phyloP scores from a whole-genome alignment of 352 stramenopile genomes.

The Phytophthora constricta region DNA sequence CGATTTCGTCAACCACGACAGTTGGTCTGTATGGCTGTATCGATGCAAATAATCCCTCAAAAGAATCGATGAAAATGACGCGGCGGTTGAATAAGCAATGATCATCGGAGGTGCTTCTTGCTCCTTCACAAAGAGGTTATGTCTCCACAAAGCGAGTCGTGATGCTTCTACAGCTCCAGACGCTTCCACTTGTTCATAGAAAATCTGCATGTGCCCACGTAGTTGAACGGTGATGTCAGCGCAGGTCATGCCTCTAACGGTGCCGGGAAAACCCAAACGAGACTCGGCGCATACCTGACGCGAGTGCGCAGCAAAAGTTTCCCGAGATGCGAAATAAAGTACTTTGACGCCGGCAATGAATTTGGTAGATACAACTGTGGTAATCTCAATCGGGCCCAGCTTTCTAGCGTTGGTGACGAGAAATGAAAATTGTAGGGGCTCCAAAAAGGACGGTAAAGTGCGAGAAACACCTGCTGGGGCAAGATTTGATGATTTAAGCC shows the following conservation, averaged over 20 bases:
- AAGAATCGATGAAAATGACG: slow-evolving; percentile 12
- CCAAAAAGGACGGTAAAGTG: neutral
- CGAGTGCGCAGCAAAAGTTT: slow-evolving; percentile 20
- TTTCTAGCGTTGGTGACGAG: neutral
- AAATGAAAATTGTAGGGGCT: neutral
- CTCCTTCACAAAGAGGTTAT: slow-evolving; percentile 34
- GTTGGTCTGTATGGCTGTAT: slow-evolving; percentile 35
- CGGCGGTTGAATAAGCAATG: slow-evolving; percentile 27
- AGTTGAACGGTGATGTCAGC: neutral
- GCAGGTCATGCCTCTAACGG: slow-evolving; percentile 10
- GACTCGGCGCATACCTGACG: slow-evolving; percentile 12
- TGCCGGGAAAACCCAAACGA: neutral
- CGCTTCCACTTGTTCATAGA: neutral
- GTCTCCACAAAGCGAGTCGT: slow-evolving; percentile 29
- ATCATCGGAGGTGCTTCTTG: slow-evolving; percentile 15
- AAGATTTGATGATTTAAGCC: slow-evolving; percentile 16
- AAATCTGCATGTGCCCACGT: slow-evolving; percentile 14
- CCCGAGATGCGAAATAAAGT: slow-evolving; percentile 21
- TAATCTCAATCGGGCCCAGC: neutral
- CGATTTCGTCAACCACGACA: slow-evolving; percentile 32
- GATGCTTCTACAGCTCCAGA: slow-evolving; percentile 1
- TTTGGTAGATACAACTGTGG: neutral
- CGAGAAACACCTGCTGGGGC: neutral
- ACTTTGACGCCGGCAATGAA: slow-evolving; percentile 21
- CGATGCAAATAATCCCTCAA: slow-evolving; percentile 46